Evolutionary conservation across 495 filamentous ascomycete species (phyloP).

Genomic region (Cryomyces minteri): DNA sequence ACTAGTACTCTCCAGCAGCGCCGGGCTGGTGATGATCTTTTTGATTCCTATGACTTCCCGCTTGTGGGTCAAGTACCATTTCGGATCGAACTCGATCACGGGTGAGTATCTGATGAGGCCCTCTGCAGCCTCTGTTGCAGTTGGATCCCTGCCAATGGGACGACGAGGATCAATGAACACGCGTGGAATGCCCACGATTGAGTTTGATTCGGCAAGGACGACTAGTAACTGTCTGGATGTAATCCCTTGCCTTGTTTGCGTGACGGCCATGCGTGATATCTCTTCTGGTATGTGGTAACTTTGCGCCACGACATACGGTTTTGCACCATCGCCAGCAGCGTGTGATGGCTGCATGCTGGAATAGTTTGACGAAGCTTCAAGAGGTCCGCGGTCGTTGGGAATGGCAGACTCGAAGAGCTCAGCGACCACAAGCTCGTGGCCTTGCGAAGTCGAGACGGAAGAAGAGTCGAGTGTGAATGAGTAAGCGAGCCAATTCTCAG

Average conservation of each 20-base stretch:
- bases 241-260: constrained; percentile 85
- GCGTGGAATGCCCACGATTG: constrained; percentile 65
- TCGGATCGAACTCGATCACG: constrained; percentile 66
- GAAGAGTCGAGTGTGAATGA: constrained; percentile 38
- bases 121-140: constrained; percentile 59
- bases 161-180: constrained; percentile 69
- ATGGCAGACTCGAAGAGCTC: constrained; percentile 78
- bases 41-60: constrained; percentile 63
- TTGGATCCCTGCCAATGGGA: constrained; percentile 70
- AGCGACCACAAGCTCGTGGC: constrained; percentile 71
- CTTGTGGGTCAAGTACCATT: constrained; percentile 63
- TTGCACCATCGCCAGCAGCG: constrained; percentile 21
- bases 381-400: constrained; percentile 69
- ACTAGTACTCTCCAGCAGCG: constrained; percentile 81
- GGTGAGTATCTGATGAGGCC: constrained; percentile 63
- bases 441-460: constrained; percentile 40
- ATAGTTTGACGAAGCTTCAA: constrained; percentile 48
- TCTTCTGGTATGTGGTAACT: constrained; percentile 59
- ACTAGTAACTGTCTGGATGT: constrained; percentile 69
- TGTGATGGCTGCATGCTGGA: constrained; percentile 46
- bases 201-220: constrained; percentile 45
- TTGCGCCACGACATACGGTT: constrained; percentile 60
- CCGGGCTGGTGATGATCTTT: constrained; percentile 51
- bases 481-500: constrained; percentile 94
- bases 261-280: constrained; percentile 63